Evolutionary conservation across 139 green algal species (phyloP), one percentile per base, ranked within the genome.

Genomic region (Zygnema cylindricum): DNA sequence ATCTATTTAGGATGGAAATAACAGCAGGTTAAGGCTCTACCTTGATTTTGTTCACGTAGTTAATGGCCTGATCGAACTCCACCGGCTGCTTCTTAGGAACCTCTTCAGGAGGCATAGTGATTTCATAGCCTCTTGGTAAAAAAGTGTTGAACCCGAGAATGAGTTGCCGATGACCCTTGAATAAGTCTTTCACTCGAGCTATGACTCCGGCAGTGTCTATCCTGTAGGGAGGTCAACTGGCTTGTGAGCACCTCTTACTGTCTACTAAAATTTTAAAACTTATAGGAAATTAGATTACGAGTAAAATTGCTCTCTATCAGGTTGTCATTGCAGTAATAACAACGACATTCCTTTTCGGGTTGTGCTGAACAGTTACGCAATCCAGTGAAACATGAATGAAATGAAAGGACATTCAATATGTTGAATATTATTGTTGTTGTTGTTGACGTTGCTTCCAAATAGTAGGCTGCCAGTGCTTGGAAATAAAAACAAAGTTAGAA

Each of bases 91-190:
- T 92, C 86, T 77, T 84, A 77, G 43, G 76, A 30, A n/a, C 32
- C 63, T 78, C 73, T 77, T 86, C 75, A 36, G 55, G 55, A 0
- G 84, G 63, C 1, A 86, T 43, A 39, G 57, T 89, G 43, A 93
- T 93, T 57, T 93, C 91, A 69, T 91, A 91, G 22, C 85, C 88
- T 42, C 88, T 97, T 16, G 97, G 97, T 77, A 99, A 92, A 91
- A 99, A 99, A 22, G 97, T 99, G 92, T 99, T 99, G 94, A 99
- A 99, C 36, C 97, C 97, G 54, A 99, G 92, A 76, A 99, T 98
- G 1, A 99, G 95, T 90, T 98, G 95, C 1, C 93, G 87, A 91
- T 99, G 96, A 25, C 97, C 97, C 39, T 94, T 93, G 88, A 99
- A 99, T 32, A 99, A 93, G 43, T 94, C 86, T 90, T 99, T 99